These are phyloP conservation scores for Turnera subulata DNA, from an alignment of 345 rosid genomes.

Conservation along the genomic window DNA sequence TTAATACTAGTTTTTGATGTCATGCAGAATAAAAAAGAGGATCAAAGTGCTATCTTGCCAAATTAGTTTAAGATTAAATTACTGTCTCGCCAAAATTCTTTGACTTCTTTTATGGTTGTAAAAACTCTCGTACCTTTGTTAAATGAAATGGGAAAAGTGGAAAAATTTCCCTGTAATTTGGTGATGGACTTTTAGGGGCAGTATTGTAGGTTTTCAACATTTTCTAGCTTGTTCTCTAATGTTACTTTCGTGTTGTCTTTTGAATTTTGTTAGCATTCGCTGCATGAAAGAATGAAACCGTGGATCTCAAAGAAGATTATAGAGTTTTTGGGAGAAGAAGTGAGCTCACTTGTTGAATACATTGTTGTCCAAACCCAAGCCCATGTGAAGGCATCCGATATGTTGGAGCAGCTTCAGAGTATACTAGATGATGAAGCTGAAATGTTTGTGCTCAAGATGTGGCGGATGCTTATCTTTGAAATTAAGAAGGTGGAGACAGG, in stretches of 20 bases:
- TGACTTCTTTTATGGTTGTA: too few relatives aligned
- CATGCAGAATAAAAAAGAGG: too few relatives aligned
- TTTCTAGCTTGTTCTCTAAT: conserved; percentile 5
- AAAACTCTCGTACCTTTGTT: too few relatives aligned
- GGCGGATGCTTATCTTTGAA: conserved; percentile 99
- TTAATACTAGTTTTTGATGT: too few relatives aligned
- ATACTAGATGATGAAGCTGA: conserved; percentile 95
- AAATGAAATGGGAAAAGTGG: too few relatives aligned
- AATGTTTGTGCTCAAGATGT: conserved; percentile 98
- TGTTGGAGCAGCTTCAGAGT: conserved; percentile 84
- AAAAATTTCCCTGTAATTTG: too few relatives aligned
- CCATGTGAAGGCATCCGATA: conserved; percentile 81
- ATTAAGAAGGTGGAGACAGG: conserved; percentile 88
- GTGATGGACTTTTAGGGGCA: too few relatives aligned
- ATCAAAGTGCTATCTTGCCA: too few relatives aligned
- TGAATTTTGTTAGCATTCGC: conserved; percentile 47
- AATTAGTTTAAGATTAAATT: too few relatives aligned
- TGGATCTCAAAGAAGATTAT: conserved; percentile 97
- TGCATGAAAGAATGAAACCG: conserved; percentile 95
- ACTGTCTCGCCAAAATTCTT: too few relatives aligned
- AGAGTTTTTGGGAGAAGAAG: conserved; percentile 97
- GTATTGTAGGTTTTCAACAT: too few relatives aligned
- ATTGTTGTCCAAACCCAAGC: conserved; percentile 77
- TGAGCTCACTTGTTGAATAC: conserved; percentile 80
- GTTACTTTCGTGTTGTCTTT: conserved; percentile 6